Base-by-base conservation (phyloP, 306 rosid species). In the Astragalus glycyphyllos region DNA sequence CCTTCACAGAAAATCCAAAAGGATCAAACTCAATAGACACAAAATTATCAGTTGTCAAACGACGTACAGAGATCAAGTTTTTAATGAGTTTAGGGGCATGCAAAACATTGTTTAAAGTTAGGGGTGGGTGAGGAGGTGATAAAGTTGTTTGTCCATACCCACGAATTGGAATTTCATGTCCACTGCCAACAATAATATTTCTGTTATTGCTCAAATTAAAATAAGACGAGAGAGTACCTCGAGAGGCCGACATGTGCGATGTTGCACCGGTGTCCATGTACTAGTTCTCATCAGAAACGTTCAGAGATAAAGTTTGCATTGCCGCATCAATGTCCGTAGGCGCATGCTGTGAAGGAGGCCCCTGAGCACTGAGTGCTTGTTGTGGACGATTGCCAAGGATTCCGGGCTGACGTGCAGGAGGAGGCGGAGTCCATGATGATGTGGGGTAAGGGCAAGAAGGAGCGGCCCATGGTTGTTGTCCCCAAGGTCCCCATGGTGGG, bases 161-260 rank as follows among this genome's bases (percentile, higher is more conserved):
- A 4, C 10, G 11, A 57, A 57, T 57, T 57, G 17, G 17, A 57
- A 57, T 57, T 57, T 57, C 42, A 1, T 11, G 42, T 29, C 62
- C 62, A 57, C 17, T 57, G 17, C 50, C 50, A 40, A 61, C 51
- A 41, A 16, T 9, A 40, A 61, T 61, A 61, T 61, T 40, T 17
- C 3, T 2, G n/a, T n/a, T n/a, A 6, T 62, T 41, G 38, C 38
- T 62, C 17, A 42, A 9, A 62, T 62, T 41, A 62, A 12, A 62
- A 11, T 41, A 20, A 41, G 53, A 8, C 2, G 10, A 17, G 37
- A 62, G 51, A 11, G 50, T 62, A 62, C 37, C 51, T 62, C 17
- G 68, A 16, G 38, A 62, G 9, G 53, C 32, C 0, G 51, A 15
- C 53, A 42, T 61, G 31, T 17, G 51, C 5, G 68, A 62, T 4